Percentiles rank a stretch among this genome's conserved stretches.
Evolutionary conservation across 345 rosid genomes (phyloP).

Genomic region (Salix dunnii): DNA sequence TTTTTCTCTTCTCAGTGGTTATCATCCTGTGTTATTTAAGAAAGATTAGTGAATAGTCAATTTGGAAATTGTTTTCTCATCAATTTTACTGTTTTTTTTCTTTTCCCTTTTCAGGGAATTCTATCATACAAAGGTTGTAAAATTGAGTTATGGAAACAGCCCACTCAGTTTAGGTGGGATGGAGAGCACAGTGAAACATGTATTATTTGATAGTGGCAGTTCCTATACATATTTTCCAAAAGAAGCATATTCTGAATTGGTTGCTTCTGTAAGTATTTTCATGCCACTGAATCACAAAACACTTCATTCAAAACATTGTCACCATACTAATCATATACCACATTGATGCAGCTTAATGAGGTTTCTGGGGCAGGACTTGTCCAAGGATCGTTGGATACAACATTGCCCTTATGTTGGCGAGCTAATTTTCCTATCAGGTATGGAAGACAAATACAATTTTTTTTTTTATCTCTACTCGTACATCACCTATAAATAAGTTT

Average conservation of each 20-base stretch:
- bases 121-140: slow-evolving; percentile 52
- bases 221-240: slow-evolving; percentile 84
- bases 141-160: slow-evolving; percentile 59
- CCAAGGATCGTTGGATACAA: slow-evolving; percentile 55
- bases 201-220: slow-evolving; percentile 82
- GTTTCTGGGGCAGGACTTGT: slow-evolving; percentile 41
- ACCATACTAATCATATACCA: neutral
- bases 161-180: slow-evolving; percentile 47
- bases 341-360: slow-evolving; percentile 53
- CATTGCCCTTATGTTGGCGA: slow-evolving; percentile 79
- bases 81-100: neutral
- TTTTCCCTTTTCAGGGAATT: slow-evolving; percentile 42
- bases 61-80: slow-evolving; percentile 1
- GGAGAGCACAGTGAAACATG: slow-evolving; percentile 36
- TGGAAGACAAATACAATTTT: neutral
- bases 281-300: neutral
- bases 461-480: no score
- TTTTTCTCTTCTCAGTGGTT: neutral
- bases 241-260: slow-evolving; percentile 60
- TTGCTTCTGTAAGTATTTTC: slow-evolving; percentile 57
- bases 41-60: no score
- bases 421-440: slow-evolving; percentile 61
- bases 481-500: no score
- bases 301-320: neutral
- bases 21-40: neutral